These are phyloP conservation scores for Zasmidium angulare DNA, from an alignment of 2,329 filamentous ascomycete species.

Conservation along the genomic window DNA sequence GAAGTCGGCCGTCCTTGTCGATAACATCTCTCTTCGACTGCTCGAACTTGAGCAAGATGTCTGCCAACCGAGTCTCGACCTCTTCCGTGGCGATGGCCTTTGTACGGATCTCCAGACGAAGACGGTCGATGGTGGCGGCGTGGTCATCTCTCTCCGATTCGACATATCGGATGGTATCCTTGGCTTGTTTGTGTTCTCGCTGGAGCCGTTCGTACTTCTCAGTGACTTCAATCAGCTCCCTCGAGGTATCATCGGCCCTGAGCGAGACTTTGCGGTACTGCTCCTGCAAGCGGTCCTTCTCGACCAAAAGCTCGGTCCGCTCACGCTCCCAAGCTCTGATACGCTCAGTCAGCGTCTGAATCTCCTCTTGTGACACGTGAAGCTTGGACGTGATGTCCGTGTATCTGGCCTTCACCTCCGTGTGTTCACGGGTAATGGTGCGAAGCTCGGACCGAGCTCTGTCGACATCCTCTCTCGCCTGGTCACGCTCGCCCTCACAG, in stretches of 20 bases:
- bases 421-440: conserved; percentile 29
- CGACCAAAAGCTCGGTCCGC: conserved; percentile 26
- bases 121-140: conserved; percentile 26
- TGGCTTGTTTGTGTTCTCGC: conserved; percentile 28
- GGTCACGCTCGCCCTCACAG: conserved; percentile 28
- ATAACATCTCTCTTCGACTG: conserved; percentile 28
- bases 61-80: conserved; percentile 24
- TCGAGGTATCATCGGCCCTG: conserved; percentile 24
- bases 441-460: conserved; percentile 29
- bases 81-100: conserved; percentile 27
- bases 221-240: conserved; percentile 26
- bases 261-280: conserved; percentile 28
- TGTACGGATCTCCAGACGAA: conserved; percentile 30
- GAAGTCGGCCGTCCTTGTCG: conserved; percentile 26
- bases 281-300: conserved; percentile 31
- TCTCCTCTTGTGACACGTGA: conserved; percentile 29
- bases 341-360: conserved; percentile 26
- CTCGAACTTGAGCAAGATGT: conserved; percentile 27
- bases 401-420: conserved; percentile 28
- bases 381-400: conserved; percentile 26
- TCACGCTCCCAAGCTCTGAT: conserved; percentile 29
- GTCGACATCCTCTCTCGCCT: conserved; percentile 28
- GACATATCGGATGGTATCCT: conserved; percentile 27
- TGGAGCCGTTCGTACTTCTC: conserved; percentile 28
- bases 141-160: conserved; percentile 35